phyloP scores from a whole-genome alignment of 1,284 basidiomycete genomes.

The Polyporus tsugae region DNA sequence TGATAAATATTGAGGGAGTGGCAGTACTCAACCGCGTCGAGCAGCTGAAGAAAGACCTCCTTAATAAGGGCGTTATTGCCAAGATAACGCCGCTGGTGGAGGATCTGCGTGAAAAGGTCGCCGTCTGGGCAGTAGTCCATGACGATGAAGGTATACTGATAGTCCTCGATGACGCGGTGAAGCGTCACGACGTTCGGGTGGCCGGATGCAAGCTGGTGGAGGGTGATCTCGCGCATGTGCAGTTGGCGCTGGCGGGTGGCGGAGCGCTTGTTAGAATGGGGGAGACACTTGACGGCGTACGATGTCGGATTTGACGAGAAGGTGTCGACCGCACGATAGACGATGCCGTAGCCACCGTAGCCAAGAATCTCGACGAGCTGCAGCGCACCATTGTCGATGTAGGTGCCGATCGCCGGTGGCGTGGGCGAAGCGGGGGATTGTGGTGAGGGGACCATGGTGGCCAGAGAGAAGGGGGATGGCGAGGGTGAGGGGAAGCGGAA shows the following conservation, averaged over 20 bases:
- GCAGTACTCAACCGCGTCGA: slow-evolving; percentile 93
- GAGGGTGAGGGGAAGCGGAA: slow-evolving; percentile 25
- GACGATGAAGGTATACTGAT: slow-evolving; percentile 72
- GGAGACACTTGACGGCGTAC: slow-evolving; percentile 93
- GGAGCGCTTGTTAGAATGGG: slow-evolving; percentile 63
- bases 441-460: slow-evolving; percentile 59
- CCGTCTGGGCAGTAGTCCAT: slow-evolving; percentile 84
- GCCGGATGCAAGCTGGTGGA: slow-evolving; percentile 87
- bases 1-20: slow-evolving; percentile 93
- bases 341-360: slow-evolving; percentile 95
- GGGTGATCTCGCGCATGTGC: slow-evolving; percentile 83
- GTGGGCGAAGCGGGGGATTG: slow-evolving; percentile 53
- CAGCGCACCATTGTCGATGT: slow-evolving; percentile 84
- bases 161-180: slow-evolving; percentile 87
- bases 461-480: slow-evolving; percentile 51
- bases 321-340: slow-evolving; percentile 87
- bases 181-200: slow-evolving; percentile 92
- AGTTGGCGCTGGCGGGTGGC: slow-evolving; percentile 71
- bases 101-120: slow-evolving; percentile 91
- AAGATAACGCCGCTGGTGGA: slow-evolving; percentile 75
- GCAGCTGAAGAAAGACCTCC: slow-evolving; percentile 89
- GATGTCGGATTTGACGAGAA: slow-evolving; percentile 60
- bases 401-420: slow-evolving; percentile 76
- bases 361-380: slow-evolving; percentile 93
- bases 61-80: slow-evolving; percentile 87